Evolutionary conservation across 1,284 basidiomycete genomes (phyloP), one percentile per base, ranked within the genome.

Genomic region (Trametes pubescens): DNA sequence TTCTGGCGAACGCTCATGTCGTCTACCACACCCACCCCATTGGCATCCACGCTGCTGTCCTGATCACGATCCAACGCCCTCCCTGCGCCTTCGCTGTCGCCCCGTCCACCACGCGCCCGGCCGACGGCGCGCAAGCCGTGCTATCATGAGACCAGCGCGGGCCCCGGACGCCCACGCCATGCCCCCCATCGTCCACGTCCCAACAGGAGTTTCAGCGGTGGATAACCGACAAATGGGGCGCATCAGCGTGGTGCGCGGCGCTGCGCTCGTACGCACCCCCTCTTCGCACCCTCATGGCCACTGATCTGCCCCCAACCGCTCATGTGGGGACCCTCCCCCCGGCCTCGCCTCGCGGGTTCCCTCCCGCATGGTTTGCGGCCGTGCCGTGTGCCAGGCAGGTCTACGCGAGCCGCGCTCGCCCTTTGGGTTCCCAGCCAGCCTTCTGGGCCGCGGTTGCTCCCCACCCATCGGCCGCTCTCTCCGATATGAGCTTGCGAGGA

Each of bases 281-380:
- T 26, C 26, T 16, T 29, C n/a, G 35, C 3, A 26, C 24, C 60
- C 56, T 58, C 59, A 49, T 52, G 57, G 47, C n/a, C 22, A 46
- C 26, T 48, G 64, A 61, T 65, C 64, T 26, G 38, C 59, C 51
- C 34, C 24, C 26, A 9, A 26, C 22, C 47, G 32, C 34, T 22
- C 48, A 32, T 18, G 9, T n/a, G n/a, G 35, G n/a, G 34, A 13
- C n/a, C n/a, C n/a, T n/a, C n/a, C n/a, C n/a, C n/a, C n/a, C n/a
- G n/a, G n/a, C n/a, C n/a, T n/a, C n/a, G n/a, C 47, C 29, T 32
- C 29, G 29, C 29, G 29, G 29, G 29, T 3, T 32, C 29, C 57
- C 49, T 14, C 29, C 43, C 48, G 22, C 32, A 56, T n/a, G 49
- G 55, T 29, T 13, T 9, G 18, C 38, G 16, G 29, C 18, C 44